A percentile compares a stretch with the other conserved stretches of the same genome.
These are phyloP conservation scores for Sporothrix inflata DNA, from an alignment of 2,329 filamentous ascomycete genomes.

Conservation along the genomic window DNA sequence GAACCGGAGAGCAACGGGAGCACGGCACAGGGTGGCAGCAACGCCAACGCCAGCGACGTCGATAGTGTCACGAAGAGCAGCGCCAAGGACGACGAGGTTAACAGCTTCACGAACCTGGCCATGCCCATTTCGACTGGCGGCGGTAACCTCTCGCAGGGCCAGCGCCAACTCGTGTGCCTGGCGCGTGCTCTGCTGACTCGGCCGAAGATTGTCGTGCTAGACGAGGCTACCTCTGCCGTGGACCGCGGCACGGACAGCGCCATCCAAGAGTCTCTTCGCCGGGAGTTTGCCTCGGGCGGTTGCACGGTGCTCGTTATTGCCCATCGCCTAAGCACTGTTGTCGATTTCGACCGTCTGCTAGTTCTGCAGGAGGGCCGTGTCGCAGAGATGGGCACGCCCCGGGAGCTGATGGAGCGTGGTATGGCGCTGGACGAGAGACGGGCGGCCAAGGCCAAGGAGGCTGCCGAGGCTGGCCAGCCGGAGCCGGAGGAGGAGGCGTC, in stretches of 20 bases:
- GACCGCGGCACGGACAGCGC: slow-evolving; percentile 60
- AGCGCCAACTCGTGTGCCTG: slow-evolving; percentile 54
- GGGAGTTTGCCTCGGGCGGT: slow-evolving; percentile 50
- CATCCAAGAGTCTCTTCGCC: slow-evolving; percentile 60
- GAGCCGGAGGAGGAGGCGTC: slow-evolving; percentile 37
- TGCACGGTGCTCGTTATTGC: slow-evolving; percentile 57
- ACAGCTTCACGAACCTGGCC: slow-evolving; percentile 42
- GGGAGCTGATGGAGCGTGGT: slow-evolving; percentile 46
- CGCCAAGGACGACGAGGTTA: slow-evolving; percentile 31
- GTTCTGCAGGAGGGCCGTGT: slow-evolving; percentile 54
- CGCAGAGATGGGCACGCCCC: slow-evolving; percentile 47
- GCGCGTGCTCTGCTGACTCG: slow-evolving; percentile 50
- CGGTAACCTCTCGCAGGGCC: slow-evolving; percentile 49
- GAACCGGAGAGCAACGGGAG: slow-evolving; percentile 22
- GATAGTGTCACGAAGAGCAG: slow-evolving; percentile 19
- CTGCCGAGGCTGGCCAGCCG: not conserved
- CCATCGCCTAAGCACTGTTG: slow-evolving; percentile 50
- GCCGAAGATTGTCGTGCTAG: slow-evolving; percentile 48
- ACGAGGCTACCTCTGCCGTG: slow-evolving; percentile 53
- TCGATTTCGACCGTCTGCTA: slow-evolving; percentile 55
- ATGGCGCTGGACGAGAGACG: slow-evolving; percentile 37
- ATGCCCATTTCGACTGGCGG: slow-evolving; percentile 42
- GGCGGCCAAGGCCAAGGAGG: slow-evolving; percentile 8
- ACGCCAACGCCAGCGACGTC: slow-evolving; percentile 21
- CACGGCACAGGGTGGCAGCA: slow-evolving; percentile 21